A percentile compares a stretch with the other conserved stretches of the same genome.
Evolutionary conservation across 176 grass and related monocot genomes (phyloP).

Genomic region (Cenchrus americanus): DNA sequence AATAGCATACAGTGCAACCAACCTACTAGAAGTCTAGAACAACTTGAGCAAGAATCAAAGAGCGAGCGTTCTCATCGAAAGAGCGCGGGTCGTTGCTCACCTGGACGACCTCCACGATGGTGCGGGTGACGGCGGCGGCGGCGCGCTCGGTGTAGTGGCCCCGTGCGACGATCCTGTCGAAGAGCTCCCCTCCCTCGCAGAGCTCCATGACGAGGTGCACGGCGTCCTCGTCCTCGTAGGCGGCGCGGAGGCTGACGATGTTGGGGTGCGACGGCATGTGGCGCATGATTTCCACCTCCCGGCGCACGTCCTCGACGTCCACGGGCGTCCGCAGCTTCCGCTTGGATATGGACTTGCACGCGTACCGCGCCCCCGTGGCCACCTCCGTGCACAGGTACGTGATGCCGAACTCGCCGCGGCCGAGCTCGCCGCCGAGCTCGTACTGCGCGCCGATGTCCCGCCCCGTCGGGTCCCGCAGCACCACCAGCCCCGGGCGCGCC

Average conservation of each 20-base stretch:
- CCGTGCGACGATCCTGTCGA: conserved; percentile 87
- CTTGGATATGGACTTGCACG: conserved; percentile 84
- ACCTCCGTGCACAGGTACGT: conserved; percentile 71
- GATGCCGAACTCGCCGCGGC: conserved; percentile 74
- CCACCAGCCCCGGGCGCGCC: conserved; percentile 49
- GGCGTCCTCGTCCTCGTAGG: conserved; percentile 87
- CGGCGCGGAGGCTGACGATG: conserved; percentile 83
- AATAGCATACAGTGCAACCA: neutral
- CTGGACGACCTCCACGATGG: conserved; percentile 97
- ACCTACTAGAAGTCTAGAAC: neutral
- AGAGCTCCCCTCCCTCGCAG: conserved; percentile 96
- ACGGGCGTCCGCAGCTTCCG: conserved; percentile 70
- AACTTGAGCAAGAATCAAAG: conserved; percentile 26
- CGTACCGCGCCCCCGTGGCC: conserved; percentile 44
- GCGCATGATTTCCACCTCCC: conserved; percentile 98
- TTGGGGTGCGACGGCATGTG: conserved; percentile 80
- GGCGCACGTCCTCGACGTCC: conserved; percentile 90
- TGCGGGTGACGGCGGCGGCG: conserved; percentile 77
- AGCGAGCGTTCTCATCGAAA: neutral
- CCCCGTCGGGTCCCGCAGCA: conserved; percentile 59
- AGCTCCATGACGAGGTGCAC: conserved; percentile 99
- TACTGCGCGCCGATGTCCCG: conserved; percentile 48
- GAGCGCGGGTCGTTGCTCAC: conserved; percentile 33
- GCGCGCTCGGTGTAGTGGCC: conserved; percentile 93
- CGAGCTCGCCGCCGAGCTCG: conserved; percentile 64